Conservation (phyloP, 805 yeast species). For the Yarrowia sp. region DNA sequence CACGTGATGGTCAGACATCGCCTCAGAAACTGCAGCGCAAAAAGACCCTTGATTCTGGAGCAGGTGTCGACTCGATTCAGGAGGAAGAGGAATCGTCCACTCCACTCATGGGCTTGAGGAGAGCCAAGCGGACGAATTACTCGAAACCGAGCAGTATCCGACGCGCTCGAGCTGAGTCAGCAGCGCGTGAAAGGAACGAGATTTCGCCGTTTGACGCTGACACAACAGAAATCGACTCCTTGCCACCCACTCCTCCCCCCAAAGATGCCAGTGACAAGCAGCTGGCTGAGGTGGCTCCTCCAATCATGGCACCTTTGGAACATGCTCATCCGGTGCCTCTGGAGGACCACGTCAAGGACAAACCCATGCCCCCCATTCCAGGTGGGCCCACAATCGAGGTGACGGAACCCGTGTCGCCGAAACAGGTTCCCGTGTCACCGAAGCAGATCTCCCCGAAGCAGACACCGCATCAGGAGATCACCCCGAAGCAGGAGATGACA, state of each 20-base stretch:
- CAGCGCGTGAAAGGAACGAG: background rate
- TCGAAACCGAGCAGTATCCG: slow-evolving; percentile 8
- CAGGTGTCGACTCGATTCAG: slow-evolving; percentile 8
- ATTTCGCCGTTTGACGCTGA: background rate
- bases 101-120: slow-evolving; percentile 3
- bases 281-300: background rate
- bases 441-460: background rate
- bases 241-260: slow-evolving; percentile 8
- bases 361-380: slow-evolving; percentile 15
- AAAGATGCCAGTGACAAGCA: slow-evolving; percentile 11
- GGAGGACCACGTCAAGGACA: background rate
- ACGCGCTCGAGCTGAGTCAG: slow-evolving; percentile 12
- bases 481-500: too few relatives aligned
- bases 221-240: background rate
- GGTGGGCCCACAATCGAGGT: background rate
- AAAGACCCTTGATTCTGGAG: background rate
- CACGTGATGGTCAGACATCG: background rate
- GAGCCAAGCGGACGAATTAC: slow-evolving; percentile 15
- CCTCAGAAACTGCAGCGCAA: slow-evolving; percentile 13
- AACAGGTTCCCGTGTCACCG: background rate
- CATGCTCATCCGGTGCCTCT: too few relatives aligned
- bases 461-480: background rate
- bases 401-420: background rate
- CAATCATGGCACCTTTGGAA: background rate
- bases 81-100: slow-evolving; percentile 13